Evolutionary conservation across 2,329 filamentous ascomycete genomes (phyloP).

Genomic region (Claviceps sp.): DNA sequence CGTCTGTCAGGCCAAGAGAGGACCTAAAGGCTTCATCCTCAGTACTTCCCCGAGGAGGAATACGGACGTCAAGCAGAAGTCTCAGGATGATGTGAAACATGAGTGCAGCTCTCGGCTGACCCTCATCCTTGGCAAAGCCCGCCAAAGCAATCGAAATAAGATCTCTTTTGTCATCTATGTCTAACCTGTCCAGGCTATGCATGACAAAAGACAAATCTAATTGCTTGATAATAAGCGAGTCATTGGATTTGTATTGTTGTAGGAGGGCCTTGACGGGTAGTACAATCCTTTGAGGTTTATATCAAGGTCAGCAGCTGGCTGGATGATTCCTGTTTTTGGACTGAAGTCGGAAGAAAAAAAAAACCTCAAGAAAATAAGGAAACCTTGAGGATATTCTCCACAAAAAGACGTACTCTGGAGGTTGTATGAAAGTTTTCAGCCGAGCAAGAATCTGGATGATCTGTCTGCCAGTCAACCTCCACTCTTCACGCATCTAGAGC

Average conservation of each 20-base stretch:
- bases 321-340: not conserved
- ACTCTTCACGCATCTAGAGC: not conserved
- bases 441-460: constrained; percentile 37
- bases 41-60: constrained; percentile 65
- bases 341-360: not conserved
- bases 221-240: constrained; percentile 65
- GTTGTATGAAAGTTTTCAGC: constrained; percentile 41
- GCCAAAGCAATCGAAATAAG: constrained; percentile 46
- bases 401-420: constrained; percentile 27
- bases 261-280: constrained; percentile 75
- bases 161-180: constrained; percentile 49
- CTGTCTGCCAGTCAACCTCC: constrained; percentile 17
- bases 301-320: constrained; percentile 2
- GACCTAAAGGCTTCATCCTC: constrained; percentile 60
- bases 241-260: constrained; percentile 73
- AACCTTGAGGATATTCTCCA: not conserved
- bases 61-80: constrained; percentile 53
- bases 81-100: constrained; percentile 77
- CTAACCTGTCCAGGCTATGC: constrained; percentile 50
- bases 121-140: constrained; percentile 20
- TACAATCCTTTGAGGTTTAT: constrained; percentile 38
- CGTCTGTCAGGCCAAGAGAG: constrained; percentile 50
- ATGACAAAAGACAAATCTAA: constrained; percentile 84
- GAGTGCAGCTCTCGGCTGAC: constrained; percentile 28
- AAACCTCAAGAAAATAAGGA: not conserved